Percentiles rank a stretch among this genome's conserved stretches.
Evolutionary conservation across 257 asterid genomes (phyloP).

Genomic region (Ligustrum vulgare): DNA sequence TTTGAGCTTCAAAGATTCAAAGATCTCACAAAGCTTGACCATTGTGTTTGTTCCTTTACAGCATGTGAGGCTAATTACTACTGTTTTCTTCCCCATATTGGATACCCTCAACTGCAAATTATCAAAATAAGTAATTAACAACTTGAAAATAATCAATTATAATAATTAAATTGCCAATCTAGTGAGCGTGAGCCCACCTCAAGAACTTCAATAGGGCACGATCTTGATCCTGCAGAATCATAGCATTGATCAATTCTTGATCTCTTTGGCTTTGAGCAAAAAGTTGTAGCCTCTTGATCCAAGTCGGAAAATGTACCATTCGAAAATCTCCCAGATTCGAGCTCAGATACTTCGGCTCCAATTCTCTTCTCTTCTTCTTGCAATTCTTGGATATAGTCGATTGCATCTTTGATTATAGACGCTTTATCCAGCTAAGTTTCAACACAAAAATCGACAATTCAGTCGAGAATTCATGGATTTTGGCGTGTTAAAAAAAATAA

Average conservation of each 20-base stretch:
- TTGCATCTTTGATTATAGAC: conserved; percentile 82
- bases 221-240: conserved; percentile 31
- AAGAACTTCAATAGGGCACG: conserved; percentile 61
- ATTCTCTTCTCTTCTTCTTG: conserved; percentile 61
- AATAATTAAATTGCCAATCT: neutral
- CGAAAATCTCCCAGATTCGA: conserved; percentile 43
- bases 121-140: neutral
- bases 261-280: conserved; percentile 46
- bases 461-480: neutral
- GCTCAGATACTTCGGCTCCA: conserved; percentile 52
- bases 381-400: conserved; percentile 61
- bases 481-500: neutral
- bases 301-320: conserved; percentile 23
- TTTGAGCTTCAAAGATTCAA: conserved; percentile 74
- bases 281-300: conserved; percentile 37
- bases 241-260: conserved; percentile 36
- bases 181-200: conserved; percentile 46
- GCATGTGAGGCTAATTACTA: conserved; percentile 79
- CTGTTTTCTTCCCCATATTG: conserved; percentile 61
- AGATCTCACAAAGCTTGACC: conserved; percentile 76
- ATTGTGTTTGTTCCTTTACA: conserved; percentile 71
- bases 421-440: conserved; percentile 81
- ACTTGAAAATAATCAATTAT: neutral
- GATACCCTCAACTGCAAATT: conserved; percentile 62
- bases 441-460: neutral